Conservation (phyloP, 2,329 filamentous ascomycete species). For the Thielaviopsis euricoi region DNA sequence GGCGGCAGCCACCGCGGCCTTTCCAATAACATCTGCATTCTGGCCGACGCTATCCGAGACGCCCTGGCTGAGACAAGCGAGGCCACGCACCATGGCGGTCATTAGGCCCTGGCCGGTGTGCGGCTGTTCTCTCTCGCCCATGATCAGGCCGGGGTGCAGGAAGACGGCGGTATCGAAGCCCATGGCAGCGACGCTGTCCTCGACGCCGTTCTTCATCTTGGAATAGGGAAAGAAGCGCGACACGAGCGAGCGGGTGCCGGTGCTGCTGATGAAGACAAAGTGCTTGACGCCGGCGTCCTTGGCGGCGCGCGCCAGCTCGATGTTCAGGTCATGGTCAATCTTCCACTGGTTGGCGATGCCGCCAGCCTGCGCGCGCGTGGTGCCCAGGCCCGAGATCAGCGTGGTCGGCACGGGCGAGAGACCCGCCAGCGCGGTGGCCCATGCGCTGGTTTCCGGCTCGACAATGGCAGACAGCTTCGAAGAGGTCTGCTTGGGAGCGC, state of each 20-base stretch:
- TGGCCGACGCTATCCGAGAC: constrained; percentile 54
- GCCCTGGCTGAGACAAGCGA: constrained; percentile 36
- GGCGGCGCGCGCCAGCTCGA: constrained; percentile 60
- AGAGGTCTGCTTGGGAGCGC: constrained; percentile 34
- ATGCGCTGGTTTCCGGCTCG: constrained; percentile 50
- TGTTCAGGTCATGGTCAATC: constrained; percentile 76
- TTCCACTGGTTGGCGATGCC: constrained; percentile 66
- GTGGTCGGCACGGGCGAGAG: constrained; percentile 40
- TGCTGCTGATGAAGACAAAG: constrained; percentile 60
- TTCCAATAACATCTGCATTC: constrained; percentile 56
- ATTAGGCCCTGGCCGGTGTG: constrained; percentile 41
- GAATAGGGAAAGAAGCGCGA: constrained; percentile 31
- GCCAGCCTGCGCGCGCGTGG: constrained; percentile 60
- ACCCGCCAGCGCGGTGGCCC: constrained; percentile 43
- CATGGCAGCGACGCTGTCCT: constrained; percentile 55
- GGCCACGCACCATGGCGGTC: constrained; percentile 34
- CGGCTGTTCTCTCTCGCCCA: constrained; percentile 50
- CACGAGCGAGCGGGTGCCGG: constrained; percentile 27
- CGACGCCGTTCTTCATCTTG: constrained; percentile 75
- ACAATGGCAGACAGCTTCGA: constrained; percentile 47
- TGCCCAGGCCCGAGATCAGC: constrained; percentile 67
- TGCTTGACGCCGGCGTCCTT: constrained; percentile 54
- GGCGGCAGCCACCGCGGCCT: constrained; percentile 46
- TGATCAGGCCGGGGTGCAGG: constrained; percentile 54
- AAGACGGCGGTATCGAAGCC: constrained; percentile 68